Conservation (phyloP, 129 eudicot species). For the Lonicera japonica region DNA sequence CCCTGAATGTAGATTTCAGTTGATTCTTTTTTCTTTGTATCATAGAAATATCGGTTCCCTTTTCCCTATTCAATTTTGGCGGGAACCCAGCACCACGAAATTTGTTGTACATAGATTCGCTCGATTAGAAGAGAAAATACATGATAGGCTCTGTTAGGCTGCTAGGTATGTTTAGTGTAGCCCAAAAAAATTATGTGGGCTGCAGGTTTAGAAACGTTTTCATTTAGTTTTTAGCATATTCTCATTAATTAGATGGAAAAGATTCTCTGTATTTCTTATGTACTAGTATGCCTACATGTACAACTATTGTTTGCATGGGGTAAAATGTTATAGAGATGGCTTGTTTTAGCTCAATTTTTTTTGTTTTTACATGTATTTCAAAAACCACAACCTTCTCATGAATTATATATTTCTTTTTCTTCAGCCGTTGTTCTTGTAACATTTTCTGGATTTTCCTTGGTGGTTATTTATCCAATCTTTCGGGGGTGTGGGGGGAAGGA, state of each 20-base stretch:
- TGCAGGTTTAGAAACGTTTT: conserved; percentile 8
- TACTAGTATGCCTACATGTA: background rate
- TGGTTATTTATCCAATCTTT: too few species aligned
- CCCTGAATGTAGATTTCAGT: conserved; percentile 27
- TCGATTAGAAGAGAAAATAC: conserved; percentile 21
- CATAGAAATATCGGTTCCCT: conserved; percentile 24
- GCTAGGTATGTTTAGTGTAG: conserved; percentile 15
- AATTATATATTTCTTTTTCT: too few species aligned
- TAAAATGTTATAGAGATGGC: too few species aligned
- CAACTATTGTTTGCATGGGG: too few species aligned
- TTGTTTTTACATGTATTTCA: too few species aligned
- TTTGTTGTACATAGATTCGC: conserved; percentile 41
- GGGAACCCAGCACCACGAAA: conserved; percentile 21
- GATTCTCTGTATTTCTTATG: background rate
- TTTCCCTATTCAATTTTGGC: conserved; percentile 22
- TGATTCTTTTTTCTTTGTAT: conserved; percentile 38
- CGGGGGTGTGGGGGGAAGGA: background rate
- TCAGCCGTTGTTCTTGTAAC: too few species aligned
- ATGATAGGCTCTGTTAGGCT: conserved; percentile 11
- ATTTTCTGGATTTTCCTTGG: too few species aligned
- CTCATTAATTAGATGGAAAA: background rate
- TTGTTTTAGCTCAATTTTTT: too few species aligned
- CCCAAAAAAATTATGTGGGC: conserved; percentile 12
- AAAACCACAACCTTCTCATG: too few species aligned
- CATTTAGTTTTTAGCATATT: background rate